Evolutionary conservation across 176 grass and related monocot species (phyloP).

Genomic region (Thalia dealbata): DNA sequence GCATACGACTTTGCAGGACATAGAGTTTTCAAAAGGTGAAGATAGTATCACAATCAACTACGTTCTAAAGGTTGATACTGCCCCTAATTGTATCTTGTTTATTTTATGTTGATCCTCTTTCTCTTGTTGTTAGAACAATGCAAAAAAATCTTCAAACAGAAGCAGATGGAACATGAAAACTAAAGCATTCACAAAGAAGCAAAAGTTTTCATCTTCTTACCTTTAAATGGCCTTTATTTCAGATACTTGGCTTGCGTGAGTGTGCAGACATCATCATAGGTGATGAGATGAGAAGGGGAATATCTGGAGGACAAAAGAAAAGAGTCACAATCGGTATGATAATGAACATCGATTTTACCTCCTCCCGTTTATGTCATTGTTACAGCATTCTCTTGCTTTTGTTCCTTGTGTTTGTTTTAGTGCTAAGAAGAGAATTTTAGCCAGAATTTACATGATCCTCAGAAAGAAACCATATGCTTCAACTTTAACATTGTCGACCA

Average conservation of each 20-base stretch:
- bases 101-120: not conserved
- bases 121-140: not conserved
- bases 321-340: conserved; percentile 14
- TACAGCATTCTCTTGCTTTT: not conserved
- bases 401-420: not conserved
- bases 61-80: not conserved
- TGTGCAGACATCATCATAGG: conserved; percentile 17
- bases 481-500: not conserved
- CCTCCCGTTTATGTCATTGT: not conserved
- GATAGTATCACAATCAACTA: not conserved
- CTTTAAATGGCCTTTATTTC: not conserved
- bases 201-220: not conserved
- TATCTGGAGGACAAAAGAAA: conserved; percentile 28
- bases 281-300: conserved; percentile 22
- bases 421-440: not conserved
- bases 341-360: not conserved
- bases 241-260: conserved; percentile 19
- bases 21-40: not conserved
- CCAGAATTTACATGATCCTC: not conserved
- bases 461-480: not conserved
- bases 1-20: not conserved
- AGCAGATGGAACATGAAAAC: not conserved
- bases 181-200: not conserved
- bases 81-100: no score
- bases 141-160: not conserved